phyloP scores from a whole-genome alignment of 305 asterid genomes.

The Solanum hybrid region DNA sequence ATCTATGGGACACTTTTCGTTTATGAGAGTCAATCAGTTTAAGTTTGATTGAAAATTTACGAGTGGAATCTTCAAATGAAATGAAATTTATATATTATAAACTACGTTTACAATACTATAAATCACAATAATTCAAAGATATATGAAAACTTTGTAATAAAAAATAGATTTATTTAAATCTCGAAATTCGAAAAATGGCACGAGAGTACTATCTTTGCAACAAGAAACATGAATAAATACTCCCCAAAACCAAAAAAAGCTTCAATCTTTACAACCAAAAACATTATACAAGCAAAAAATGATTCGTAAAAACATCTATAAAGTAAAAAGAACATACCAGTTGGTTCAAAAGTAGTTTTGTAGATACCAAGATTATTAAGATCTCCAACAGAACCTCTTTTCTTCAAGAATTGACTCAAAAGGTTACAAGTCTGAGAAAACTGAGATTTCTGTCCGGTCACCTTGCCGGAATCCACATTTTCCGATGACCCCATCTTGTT shows the following conservation, averaged over 20 bases:
- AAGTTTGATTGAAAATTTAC: accelerated
- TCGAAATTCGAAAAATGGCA: too few species aligned
- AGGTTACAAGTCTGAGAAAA: conserved; percentile 44
- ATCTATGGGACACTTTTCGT: accelerated
- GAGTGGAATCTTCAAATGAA: accelerated
- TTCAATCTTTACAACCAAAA: neutral
- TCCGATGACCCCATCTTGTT: conserved; percentile 22
- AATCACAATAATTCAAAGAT: too few species aligned
- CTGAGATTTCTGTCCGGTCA: conserved; percentile 32
- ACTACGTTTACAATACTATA: too few species aligned
- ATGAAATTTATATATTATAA: too few species aligned
- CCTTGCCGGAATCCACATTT: conserved; percentile 11
- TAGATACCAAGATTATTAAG: conserved; percentile 28
- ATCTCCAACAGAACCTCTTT: conserved; percentile 37
- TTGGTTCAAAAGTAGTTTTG: neutral
- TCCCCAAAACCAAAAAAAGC: neutral
- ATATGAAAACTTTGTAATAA: too few species aligned
- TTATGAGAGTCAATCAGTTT: accelerated
- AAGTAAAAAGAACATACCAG: neutral
- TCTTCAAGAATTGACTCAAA: conserved; percentile 43
- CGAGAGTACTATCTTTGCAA: too few species aligned
- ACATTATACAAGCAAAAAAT: neutral
- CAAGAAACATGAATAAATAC: neutral
- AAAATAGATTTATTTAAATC: too few species aligned
- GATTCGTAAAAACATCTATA: neutral